These are phyloP conservation scores for Chytriomyces hyalinus DNA, from an alignment of 192 early-diverging fungal genomes.

Conservation along the genomic window DNA sequence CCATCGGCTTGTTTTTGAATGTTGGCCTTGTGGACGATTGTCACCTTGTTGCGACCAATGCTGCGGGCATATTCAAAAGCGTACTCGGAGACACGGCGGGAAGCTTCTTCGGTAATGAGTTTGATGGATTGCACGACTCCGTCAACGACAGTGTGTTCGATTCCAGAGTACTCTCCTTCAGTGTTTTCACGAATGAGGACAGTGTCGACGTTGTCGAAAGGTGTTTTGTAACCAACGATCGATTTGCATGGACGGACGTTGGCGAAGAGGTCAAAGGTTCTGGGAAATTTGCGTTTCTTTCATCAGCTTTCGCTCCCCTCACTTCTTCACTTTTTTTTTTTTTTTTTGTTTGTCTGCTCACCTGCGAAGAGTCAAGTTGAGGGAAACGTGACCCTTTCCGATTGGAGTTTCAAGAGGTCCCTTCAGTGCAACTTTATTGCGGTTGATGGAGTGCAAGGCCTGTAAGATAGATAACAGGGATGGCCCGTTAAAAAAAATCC, in stretches of 20 bases:
- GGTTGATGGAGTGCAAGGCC: no score
- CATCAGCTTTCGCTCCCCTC: conserved; percentile 92
- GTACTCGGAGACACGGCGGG: conserved; percentile 88
- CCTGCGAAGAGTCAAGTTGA: no score
- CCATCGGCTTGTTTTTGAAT: conserved; percentile 91
- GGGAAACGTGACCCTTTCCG: no score
- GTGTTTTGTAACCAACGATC: no score
- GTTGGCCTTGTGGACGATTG: conserved; percentile 97
- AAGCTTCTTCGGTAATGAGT: conserved; percentile 96
- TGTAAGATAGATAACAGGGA: no score
- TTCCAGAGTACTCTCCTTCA: conserved; percentile 99
- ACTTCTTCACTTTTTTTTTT: no score
- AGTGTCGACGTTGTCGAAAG: conserved; percentile 98
- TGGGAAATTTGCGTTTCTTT: conserved; percentile 94
- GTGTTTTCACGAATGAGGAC: conserved; percentile 99
- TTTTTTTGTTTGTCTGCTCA: no score
- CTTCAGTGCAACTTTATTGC: conserved; percentile 97
- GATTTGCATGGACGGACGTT: no score
- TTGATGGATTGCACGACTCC: conserved; percentile 99
- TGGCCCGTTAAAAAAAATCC: no score
- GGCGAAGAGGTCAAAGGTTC: no score
- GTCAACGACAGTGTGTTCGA: conserved; percentile 93
- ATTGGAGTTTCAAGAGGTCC: conserved; percentile 97
- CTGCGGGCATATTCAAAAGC: conserved; percentile 92
- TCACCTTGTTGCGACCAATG: conserved; percentile 90